phyloP scores from a whole-genome alignment of 129 eudicot species.

The Flaveria brownii region DNA sequence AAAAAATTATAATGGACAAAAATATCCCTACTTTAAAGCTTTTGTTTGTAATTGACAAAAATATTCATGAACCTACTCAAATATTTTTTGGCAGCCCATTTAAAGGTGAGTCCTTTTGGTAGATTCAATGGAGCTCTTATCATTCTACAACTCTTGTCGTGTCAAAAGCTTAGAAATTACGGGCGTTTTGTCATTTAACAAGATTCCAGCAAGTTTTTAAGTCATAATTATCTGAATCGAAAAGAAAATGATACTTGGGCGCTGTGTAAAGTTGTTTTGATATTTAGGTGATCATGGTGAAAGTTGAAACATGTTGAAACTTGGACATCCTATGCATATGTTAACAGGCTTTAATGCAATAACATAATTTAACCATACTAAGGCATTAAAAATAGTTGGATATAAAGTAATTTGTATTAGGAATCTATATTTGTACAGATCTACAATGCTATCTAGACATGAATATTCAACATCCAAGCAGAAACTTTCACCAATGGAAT shows the following conservation, averaged over 20 bases:
- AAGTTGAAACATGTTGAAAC: neutral
- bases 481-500: constrained; percentile 60
- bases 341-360: neutral
- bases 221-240: neutral
- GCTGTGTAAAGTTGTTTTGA: neutral
- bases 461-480: constrained; percentile 38
- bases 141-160: neutral
- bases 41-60: neutral
- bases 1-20: neutral
- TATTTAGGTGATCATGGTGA: neutral
- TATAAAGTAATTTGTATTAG: constrained; percentile 6
- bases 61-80: neutral
- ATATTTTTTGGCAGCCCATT: neutral
- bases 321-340: neutral
- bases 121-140: neutral
- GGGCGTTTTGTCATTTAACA: neutral
- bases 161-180: neutral
- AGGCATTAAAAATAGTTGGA: neutral
- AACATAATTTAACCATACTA: neutral
- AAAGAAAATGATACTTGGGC: neutral
- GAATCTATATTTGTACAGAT: constrained; percentile 12
- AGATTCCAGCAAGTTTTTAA: neutral
- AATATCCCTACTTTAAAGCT: neutral
- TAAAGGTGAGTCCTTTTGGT: neutral
- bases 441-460: constrained; percentile 14